Evolutionary conservation across 495 filamentous ascomycete species (phyloP).

Genomic region (Penicillium arizonense): DNA sequence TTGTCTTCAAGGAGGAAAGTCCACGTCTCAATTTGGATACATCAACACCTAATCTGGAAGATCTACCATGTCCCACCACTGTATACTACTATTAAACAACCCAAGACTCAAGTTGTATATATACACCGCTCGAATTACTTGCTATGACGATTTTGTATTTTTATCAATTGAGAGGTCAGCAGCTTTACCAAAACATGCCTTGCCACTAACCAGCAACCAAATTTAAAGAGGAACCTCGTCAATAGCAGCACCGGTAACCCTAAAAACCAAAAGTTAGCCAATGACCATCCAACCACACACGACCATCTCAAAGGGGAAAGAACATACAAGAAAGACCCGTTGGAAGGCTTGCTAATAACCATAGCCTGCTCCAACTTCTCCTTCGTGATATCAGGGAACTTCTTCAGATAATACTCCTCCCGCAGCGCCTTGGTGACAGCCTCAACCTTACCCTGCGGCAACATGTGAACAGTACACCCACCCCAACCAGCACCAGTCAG

Average conservation of each 20-base stretch:
- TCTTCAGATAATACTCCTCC: constrained; percentile 74
- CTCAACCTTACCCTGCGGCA: constrained; percentile 83
- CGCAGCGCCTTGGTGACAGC: constrained; percentile 74
- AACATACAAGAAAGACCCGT: constrained; percentile 48
- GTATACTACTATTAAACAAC: too few relatives aligned
- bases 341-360: constrained; percentile 80
- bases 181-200: background rate
- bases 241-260: constrained; percentile 44
- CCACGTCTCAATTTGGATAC: too few relatives aligned
- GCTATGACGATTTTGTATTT: too few relatives aligned
- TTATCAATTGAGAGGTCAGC: too few relatives aligned
- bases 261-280: constrained; percentile 14
- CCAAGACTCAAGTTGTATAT: too few relatives aligned
- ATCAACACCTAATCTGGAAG: too few relatives aligned
- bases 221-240: constrained; percentile 32
- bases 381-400: constrained; percentile 65
- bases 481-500: constrained; percentile 97
- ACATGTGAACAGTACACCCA: constrained; percentile 90
- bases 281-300: background rate
- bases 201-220: background rate
- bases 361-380: constrained; percentile 78
- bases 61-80: too few relatives aligned
- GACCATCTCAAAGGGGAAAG: background rate
- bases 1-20: too few relatives aligned
- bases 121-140: too few relatives aligned